These are phyloP conservation scores for Pythium aristosporum DNA, from an alignment of 352 stramenopile genomes.

Conservation along the genomic window DNA sequence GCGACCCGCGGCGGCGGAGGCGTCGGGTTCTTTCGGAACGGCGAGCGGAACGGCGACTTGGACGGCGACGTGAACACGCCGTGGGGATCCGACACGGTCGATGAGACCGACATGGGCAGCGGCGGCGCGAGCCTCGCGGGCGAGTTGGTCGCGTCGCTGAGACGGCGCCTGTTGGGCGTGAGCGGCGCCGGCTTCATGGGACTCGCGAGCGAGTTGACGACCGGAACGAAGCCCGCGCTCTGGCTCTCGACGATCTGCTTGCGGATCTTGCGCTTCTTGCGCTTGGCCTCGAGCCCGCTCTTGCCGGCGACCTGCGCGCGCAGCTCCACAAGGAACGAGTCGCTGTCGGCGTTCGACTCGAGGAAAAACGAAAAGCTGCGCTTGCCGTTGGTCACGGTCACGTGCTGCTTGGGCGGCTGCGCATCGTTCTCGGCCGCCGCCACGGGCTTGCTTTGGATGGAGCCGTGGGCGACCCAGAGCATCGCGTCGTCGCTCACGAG, in stretches of 20 bases:
- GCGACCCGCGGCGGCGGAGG: slow-evolving; percentile 28
- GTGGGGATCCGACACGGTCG: slow-evolving; percentile 41
- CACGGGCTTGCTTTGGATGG: slow-evolving; percentile 40
- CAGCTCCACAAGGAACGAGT: slow-evolving; percentile 63
- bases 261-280: slow-evolving; percentile 82
- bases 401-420: slow-evolving; percentile 25
- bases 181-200: slow-evolving; percentile 35
- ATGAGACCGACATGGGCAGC: slow-evolving; percentile 32
- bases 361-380: slow-evolving; percentile 69
- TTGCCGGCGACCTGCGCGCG: slow-evolving; percentile 71
- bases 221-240: slow-evolving; percentile 61
- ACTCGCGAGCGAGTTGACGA: slow-evolving; percentile 69
- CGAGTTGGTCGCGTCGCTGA: slow-evolving; percentile 47
- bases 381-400: slow-evolving; percentile 58
- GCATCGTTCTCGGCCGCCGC: slow-evolving; percentile 11
- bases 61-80: slow-evolving; percentile 45
- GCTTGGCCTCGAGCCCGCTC: slow-evolving; percentile 41
- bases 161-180: slow-evolving; percentile 43
- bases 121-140: slow-evolving; percentile 40
- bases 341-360: slow-evolving; percentile 33
- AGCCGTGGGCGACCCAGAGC: slow-evolving; percentile 62
- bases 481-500: slow-evolving; percentile 70
- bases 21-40: slow-evolving; percentile 55
- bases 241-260: slow-evolving; percentile 52
- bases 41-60: slow-evolving; percentile 61